These are phyloP conservation scores for Talaromyces sp. DNA, from an alignment of 2,329 filamentous ascomycete genomes.

Conservation along the genomic window DNA sequence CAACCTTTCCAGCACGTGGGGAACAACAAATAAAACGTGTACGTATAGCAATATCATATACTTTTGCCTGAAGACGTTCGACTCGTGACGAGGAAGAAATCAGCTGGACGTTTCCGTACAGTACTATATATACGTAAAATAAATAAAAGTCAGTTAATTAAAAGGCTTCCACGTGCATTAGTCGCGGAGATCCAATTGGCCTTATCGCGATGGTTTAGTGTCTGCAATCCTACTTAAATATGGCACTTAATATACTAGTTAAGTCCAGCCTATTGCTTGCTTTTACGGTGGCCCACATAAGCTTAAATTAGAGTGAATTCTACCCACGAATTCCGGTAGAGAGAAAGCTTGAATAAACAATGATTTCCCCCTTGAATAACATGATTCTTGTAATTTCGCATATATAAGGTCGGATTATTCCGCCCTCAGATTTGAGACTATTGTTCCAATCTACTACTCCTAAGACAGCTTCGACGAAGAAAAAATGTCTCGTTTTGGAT, in stretches of 20 bases:
- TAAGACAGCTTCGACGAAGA: not conserved
- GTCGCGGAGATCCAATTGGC: slow-evolving; percentile 7
- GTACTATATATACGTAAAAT: not conserved
- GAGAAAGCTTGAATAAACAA: not conserved
- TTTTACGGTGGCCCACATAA: not conserved
- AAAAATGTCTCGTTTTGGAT: slow-evolving; percentile 10
- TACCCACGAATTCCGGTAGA: not conserved
- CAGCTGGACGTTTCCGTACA: not conserved
- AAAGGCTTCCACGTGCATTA: slow-evolving; percentile 9
- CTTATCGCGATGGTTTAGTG: not conserved
- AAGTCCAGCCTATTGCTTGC: not conserved
- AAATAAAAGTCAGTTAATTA: not conserved
- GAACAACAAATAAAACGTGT: not conserved
- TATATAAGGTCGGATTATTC: slow-evolving; percentile 5
- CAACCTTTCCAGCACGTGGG: not conserved
- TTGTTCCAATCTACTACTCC: not conserved
- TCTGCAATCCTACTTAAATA: not conserved
- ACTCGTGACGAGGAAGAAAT: not conserved
- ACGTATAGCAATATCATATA: not conserved
- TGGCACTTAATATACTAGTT: not conserved
- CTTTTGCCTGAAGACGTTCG: not conserved
- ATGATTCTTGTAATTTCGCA: not conserved
- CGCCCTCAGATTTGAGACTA: not conserved
- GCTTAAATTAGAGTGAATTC: not conserved
- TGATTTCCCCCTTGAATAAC: not conserved